Base-by-base conservation (phyloP, 2,329 filamentous ascomycete species). In the Talaromyces sp. region DNA sequence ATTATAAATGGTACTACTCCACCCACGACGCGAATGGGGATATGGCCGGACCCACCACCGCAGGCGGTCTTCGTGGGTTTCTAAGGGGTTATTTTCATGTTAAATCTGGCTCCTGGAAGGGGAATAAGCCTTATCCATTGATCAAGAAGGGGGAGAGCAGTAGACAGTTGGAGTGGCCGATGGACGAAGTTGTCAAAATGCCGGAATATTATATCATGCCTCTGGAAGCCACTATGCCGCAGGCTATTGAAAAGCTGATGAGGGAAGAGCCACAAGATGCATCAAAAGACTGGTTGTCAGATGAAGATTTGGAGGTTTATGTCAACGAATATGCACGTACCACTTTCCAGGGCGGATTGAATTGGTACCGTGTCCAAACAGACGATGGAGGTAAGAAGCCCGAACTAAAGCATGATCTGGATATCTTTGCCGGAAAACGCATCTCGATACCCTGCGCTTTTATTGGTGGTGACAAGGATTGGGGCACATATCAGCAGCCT, bases 131-230 rank as follows among this genome's bases (percentile, higher is more conserved):
- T 0, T 77, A 79, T 34, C 81, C 85, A 0, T 77, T 91, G 5
- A 45, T 25, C 19, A 34, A 56, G 15, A 40, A 51, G 19, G 53
- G 38, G 19, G 61, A 56, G 27, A 36, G 31, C 2, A 45, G 15
- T 22, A 31, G 19, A 36, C 63, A 19, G 19, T 40, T 22, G 22
- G 58, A 78, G 1, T 90, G 87, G 87, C 82, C 76, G 1, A 88
- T 87, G 0, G 72, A 78, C 13, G 84, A 88, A 53, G 73, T 91
- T 1, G 81, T 81, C 1, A 80, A 84, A 65, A 83, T 91, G 80
- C 89, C 89, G 0, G 80, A 85, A 61, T 91, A 91, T 78, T 91
- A 91, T 76, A 82, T 90, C 69, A 89, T 91, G 87, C 84, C 82
- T 1, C 74, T 83, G 2, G 71, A 83, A 56, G 77, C 80, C 8